Evolutionary conservation across 495 filamentous ascomycete species (phyloP).

Genomic region (Amniculicola lignicola): DNA sequence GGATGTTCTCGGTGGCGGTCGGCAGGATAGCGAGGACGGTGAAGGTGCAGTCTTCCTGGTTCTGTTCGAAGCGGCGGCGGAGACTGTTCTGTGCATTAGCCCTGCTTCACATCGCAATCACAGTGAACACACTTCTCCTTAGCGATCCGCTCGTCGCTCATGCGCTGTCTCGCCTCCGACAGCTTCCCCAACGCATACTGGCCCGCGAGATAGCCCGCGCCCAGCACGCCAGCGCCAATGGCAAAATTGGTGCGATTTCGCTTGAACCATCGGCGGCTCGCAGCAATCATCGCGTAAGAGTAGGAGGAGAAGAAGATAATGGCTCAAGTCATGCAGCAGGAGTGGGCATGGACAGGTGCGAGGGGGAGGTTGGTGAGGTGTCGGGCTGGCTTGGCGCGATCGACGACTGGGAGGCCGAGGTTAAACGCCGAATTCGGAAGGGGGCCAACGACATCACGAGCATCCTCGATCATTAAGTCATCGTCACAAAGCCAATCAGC

Average conservation of each 20-base stretch:
- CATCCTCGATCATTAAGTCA: too few species aligned
- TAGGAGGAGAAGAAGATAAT: too few species aligned
- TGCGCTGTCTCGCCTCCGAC: constrained; percentile 85
- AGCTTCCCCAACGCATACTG: constrained; percentile 91
- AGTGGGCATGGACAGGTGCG: too few species aligned
- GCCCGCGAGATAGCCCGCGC: constrained; percentile 85
- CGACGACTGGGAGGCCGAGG: too few species aligned
- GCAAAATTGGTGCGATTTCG: constrained; percentile 88
- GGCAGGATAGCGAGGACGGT: constrained; percentile 96
- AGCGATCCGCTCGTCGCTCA: constrained; percentile 91
- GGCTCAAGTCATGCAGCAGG: too few species aligned
- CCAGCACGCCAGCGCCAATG: constrained; percentile 79
- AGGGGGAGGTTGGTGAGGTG: too few species aligned
- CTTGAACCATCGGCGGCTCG: constrained; percentile 81
- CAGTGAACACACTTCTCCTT: constrained; percentile 76
- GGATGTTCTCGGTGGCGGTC: constrained; percentile 81
- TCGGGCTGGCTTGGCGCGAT: too few species aligned
- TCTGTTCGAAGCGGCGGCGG: constrained; percentile 93
- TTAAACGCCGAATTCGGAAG: too few species aligned
- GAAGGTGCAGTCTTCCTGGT: constrained; percentile 96
- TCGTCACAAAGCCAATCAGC: too few species aligned
- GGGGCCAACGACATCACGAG: too few species aligned
- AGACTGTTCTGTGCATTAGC: constrained; percentile 53
- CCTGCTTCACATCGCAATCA: neutral
- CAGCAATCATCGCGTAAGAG: constrained; percentile 67